A percentile compares a stretch with the other conserved stretches of the same genome.
Conservation (phyloP, 345 rosid species). For the Carallia brachiata region DNA sequence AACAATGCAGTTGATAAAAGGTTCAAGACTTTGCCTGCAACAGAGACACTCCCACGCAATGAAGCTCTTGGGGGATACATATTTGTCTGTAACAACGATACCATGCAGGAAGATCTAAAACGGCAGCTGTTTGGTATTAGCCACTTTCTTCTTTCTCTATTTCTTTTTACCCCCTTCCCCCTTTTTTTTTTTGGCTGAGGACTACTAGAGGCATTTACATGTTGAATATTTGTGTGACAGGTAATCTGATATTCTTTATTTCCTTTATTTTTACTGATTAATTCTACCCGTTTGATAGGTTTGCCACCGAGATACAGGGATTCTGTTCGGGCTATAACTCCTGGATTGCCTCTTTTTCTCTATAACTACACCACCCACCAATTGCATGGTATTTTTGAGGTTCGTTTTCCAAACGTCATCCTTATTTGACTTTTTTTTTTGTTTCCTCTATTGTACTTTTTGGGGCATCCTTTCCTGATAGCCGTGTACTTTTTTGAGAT, state of each 20-base stretch:
- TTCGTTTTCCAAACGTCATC: constrained; percentile 29
- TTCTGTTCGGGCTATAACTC: constrained; percentile 96
- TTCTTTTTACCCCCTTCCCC: not conserved
- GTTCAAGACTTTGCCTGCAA: constrained; percentile 91
- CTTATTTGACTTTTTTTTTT: not conserved
- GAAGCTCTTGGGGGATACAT: constrained; percentile 99
- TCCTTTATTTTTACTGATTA: not conserved
- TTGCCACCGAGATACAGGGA: constrained; percentile 97
- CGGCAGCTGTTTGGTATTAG: constrained; percentile 85
- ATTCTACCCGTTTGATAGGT: constrained; percentile 48
- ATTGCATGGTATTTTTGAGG: constrained; percentile 98
- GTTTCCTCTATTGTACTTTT: not conserved
- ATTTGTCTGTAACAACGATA: constrained; percentile 97
- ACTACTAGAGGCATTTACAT: not conserved
- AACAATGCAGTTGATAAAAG: constrained; percentile 58
- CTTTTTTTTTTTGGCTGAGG: not conserved
- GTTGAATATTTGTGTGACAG: not conserved
- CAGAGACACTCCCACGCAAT: constrained; percentile 87
- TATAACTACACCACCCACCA: constrained; percentile 97
- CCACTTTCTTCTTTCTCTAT: not conserved
- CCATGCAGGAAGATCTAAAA: constrained; percentile 97
- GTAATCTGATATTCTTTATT: not conserved
- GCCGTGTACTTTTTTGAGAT: too few relatives aligned
- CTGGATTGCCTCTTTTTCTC: constrained; percentile 94
- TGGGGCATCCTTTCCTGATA: not conserved